Conservation (phyloP, 148 eudicot genomes). For the Vaccinium vitisidaea region DNA sequence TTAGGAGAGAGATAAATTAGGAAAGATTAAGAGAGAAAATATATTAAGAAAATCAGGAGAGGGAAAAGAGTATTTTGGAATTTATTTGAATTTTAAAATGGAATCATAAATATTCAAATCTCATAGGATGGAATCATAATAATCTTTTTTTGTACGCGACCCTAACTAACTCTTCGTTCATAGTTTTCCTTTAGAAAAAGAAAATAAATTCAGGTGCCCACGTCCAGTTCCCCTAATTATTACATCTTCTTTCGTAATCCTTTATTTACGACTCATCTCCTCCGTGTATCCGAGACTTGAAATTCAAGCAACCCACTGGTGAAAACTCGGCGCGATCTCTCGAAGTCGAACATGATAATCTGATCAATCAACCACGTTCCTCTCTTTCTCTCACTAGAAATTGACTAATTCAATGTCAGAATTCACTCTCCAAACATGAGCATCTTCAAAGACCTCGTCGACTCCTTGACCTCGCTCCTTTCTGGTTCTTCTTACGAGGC, state of each 20-base stretch:
- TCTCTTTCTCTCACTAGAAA: background rate
- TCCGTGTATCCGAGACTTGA: background rate
- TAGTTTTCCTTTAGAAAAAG: background rate
- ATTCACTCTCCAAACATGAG: constrained; percentile 51
- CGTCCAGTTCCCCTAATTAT: background rate
- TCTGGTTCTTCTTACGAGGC: constrained; percentile 34
- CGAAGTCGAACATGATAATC: constrained; percentile 10
- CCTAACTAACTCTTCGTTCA: too few relatives aligned
- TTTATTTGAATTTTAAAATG: too few relatives aligned
- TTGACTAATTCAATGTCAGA: background rate
- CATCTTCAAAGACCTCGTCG: constrained; percentile 54
- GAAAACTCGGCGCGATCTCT: constrained; percentile 15
- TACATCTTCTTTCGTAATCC: background rate
- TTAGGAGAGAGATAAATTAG: too few relatives aligned
- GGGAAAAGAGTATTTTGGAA: too few relatives aligned
- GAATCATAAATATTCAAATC: too few relatives aligned
- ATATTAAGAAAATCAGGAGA: too few relatives aligned
- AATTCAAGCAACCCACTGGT: background rate
- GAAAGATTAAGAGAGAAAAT: too few relatives aligned
- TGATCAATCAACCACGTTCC: background rate
- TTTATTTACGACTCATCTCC: background rate
- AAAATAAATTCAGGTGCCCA: background rate
- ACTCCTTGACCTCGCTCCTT: constrained; percentile 53
- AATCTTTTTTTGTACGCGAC: too few relatives aligned
- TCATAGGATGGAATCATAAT: too few relatives aligned